Base-by-base conservation (phyloP, 768 basidiomycete genomes). In the Rhodosporidiobolus odoratus region DNA sequence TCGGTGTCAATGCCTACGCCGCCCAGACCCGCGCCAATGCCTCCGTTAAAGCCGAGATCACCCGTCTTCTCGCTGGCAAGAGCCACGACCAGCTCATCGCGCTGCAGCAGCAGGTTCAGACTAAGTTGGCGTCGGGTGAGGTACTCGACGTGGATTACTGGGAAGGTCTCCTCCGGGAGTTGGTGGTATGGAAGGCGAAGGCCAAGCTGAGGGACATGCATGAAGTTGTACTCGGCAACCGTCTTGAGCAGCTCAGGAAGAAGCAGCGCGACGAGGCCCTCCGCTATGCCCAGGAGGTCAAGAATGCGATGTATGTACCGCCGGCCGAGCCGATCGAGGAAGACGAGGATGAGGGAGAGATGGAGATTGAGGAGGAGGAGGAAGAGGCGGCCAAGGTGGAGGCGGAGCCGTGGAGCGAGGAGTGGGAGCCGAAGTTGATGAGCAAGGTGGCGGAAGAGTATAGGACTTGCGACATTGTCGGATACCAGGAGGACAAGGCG, bases 101-200 rank as follows among this genome's bases (percentile, higher is more conserved):
- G 38, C 83, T 99, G 57, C 96, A 99, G 80, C 84, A 85, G 66
- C 88, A 88, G 77, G 88, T 98, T 17, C 92, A 93, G 77, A 84
- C 84, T 60, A 98, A 98, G 80, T 85, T 98, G 5, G 82, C 86
- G 0, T 91, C 92, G 72, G 91, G 93, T 41, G 94, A 97, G 80
- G 93, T 93, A 3, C 85, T 99, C 43, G 96, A 99, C 80, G 90
- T 87, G 17, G 96, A 99, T 79, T 99, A 98, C 78, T 99, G 96
- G 96, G 96, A 98, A 80, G 84, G 86, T 57, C 81, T 99, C 13
- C 80, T 98, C 66, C 90, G 92, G 80, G 96, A 90, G 79, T 80
- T 99, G 41, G 82, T 97, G 32, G 95, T 98, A 5, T 96, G 91
- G 88, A 98, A 98, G 81, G 90, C 96, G 30, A 97, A 97, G 92